Base-by-base conservation (phyloP, 1,139 yeast species). In the Candida pseudoviswanathii region DNA sequence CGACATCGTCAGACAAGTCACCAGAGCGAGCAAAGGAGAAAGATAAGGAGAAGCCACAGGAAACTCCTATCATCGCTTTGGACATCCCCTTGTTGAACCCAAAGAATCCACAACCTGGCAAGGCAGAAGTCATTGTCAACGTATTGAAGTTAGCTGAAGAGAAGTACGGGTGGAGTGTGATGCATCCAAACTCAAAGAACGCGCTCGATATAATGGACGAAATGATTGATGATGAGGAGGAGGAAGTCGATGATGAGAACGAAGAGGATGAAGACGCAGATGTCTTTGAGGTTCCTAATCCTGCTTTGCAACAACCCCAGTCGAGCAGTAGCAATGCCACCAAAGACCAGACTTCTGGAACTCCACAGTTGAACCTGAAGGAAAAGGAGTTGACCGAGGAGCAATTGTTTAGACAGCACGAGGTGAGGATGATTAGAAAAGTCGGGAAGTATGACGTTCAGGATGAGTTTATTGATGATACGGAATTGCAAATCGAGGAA, bases 381-480 rank as follows among this genome's bases (percentile, higher is more conserved):
- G 76, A 65, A 39, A 79, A 72, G 46, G 77, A 71, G 43, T 63
- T 75, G 42, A 70, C 74, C 6, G 79, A 68, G 68, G 88, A 71
- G 60, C 82, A 76, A 54, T 59, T 72, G 52, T 71, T 71, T 8
- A 66, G 72, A 51, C 73, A 67, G 51, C 80, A 75, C 53, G 77
- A 74, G 51, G 67, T 71, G 44, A 75, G 70, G 53, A 78, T 78
- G 69, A 85, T 84, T 62, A 77, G 91, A 53, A 80, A 82, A 66
- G 87, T 86, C 45, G 97, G 97, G 6, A 91, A 90, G 62, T 95
- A 95, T 66, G 99, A 95, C 64, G 77, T 82, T 48, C 86, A 89
- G 54, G 99, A 95, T 68, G 99, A 99, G 1, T 95, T 95, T 62
- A 94, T 95, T 53, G 99, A 95, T 69, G 99, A 95, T 66, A 82